Conservation (phyloP, 2,329 filamentous ascomycete genomes). For the Colletotrichum sp. region DNA sequence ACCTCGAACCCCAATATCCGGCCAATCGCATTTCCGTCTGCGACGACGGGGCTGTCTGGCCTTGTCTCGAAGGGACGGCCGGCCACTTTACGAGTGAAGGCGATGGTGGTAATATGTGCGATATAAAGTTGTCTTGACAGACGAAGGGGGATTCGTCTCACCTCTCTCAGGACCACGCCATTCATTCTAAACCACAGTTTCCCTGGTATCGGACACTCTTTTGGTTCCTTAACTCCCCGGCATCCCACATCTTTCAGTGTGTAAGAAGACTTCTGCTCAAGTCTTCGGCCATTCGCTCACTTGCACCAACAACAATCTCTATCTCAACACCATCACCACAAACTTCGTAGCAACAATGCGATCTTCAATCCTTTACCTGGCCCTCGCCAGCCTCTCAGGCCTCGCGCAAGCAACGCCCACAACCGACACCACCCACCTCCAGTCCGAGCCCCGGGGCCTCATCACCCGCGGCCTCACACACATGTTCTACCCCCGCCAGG, state of each 20-base stretch:
- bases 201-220: neutral
- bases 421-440: neutral
- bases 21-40: neutral
- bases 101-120: neutral
- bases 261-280: neutral
- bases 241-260: neutral
- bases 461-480: neutral
- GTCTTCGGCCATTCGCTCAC: neutral
- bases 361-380: neutral
- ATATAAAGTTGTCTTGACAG: conserved; percentile 2
- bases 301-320: neutral
- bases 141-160: neutral
- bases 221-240: neutral
- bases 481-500: neutral
- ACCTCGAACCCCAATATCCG: neutral
- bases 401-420: neutral
- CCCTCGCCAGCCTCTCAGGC: neutral
- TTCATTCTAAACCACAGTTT: neutral
- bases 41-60: neutral
- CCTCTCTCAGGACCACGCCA: neutral
- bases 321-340: neutral
- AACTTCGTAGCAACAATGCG: neutral
- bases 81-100: neutral
- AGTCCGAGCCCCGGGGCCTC: neutral
- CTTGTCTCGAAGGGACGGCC: neutral